phyloP scores from a whole-genome alignment of 306 rosid species.

The Comarum palustre region DNA sequence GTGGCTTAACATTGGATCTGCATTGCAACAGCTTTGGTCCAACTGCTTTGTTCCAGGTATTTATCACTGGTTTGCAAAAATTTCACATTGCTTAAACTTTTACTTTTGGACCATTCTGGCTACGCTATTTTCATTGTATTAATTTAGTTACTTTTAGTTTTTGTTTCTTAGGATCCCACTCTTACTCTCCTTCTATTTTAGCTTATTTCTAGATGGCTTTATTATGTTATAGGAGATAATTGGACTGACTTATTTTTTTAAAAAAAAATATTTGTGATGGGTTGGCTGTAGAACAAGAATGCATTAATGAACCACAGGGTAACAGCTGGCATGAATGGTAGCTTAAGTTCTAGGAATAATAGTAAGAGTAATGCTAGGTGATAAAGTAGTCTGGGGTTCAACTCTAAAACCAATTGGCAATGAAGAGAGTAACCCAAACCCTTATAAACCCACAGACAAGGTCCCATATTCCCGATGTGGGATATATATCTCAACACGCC shows the following conservation, averaged over 20 bases:
- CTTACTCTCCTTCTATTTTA: background rate
- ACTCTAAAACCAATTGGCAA: no score
- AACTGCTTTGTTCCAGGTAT: slow-evolving; percentile 73
- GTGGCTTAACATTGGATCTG: slow-evolving; percentile 74
- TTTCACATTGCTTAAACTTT: slow-evolving; percentile 4
- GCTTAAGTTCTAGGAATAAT: background rate
- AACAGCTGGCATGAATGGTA: background rate
- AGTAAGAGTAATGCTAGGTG: background rate
- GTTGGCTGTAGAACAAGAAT: background rate
- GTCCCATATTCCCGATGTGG: no score
- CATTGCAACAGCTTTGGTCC: slow-evolving; percentile 89
- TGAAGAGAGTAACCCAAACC: no score
- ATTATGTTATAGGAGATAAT: background rate
- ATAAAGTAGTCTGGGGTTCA: no score
- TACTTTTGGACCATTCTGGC: background rate
- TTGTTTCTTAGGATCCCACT: background rate
- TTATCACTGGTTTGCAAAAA: slow-evolving; percentile 20
- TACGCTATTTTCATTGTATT: background rate
- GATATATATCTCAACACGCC: no score
- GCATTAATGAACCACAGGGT: background rate
- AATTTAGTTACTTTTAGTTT: background rate
- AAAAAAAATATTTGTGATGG: no score
- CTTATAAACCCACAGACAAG: no score
- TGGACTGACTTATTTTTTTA: background rate
- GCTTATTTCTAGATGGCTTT: background rate